A percentile compares a stretch with the other conserved stretches of the same genome.
phyloP scores from a whole-genome alignment of 139 green algal genomes.

The Chlamydomonas incerta region DNA sequence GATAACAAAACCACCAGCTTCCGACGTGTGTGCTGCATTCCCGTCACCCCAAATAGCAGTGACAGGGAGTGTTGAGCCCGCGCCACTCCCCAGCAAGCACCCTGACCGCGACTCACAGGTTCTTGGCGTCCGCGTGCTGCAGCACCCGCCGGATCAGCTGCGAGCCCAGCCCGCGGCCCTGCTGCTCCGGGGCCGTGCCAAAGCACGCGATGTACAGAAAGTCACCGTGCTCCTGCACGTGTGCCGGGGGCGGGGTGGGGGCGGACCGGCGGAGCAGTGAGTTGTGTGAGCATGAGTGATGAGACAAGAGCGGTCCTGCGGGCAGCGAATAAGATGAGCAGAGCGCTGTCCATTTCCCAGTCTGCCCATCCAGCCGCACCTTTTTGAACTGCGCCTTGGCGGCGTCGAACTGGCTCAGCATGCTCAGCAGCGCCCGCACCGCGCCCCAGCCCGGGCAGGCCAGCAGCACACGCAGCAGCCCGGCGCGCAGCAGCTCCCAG shows the following conservation, averaged over 20 bases:
- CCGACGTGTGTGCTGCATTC: background rate
- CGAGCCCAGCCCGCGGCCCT: conserved; percentile 22
- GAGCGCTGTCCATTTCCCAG: too few relatives aligned
- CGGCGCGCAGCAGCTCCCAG: background rate
- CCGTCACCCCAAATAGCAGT: too few relatives aligned
- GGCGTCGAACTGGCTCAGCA: background rate
- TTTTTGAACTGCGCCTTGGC: background rate
- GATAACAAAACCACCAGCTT: background rate
- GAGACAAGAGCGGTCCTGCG: too few relatives aligned
- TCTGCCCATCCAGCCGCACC: background rate
- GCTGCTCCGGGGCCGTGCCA: background rate
- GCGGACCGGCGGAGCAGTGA: background rate
- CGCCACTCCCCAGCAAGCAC: background rate
- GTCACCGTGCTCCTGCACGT: conserved; percentile 16
- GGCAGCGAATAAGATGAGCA: too few relatives aligned
- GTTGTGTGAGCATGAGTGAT: background rate
- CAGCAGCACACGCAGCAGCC: background rate
- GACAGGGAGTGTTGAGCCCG: too few relatives aligned
- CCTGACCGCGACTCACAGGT: background rate
- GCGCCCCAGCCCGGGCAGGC: background rate
- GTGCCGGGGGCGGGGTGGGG: background rate
- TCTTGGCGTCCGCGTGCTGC: background rate
- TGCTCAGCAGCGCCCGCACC: background rate
- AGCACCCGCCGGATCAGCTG: conserved; percentile 8
- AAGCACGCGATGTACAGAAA: conserved; percentile 37